Conservation (phyloP, 1,284 basidiomycete genomes). For the Apiotrichum gracile region DNA sequence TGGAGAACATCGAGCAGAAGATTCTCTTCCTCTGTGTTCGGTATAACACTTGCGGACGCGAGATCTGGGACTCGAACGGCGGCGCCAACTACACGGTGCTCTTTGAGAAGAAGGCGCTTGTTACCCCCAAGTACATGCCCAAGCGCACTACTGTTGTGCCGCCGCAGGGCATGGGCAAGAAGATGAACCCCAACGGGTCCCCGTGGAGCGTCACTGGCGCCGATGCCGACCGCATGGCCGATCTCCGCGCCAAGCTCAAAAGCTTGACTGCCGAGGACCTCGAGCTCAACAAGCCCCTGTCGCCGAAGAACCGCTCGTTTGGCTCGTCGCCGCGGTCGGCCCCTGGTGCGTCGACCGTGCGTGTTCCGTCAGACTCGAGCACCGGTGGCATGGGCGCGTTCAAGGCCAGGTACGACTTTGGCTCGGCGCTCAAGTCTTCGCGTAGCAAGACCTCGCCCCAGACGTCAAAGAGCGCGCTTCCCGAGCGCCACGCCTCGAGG, state of each 20-base stretch:
- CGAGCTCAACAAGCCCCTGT: slow-evolving; percentile 6
- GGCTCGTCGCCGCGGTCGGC: slow-evolving; percentile 18
- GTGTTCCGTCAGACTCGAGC: slow-evolving; percentile 22
- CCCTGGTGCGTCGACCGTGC: slow-evolving; percentile 23
- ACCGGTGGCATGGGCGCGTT: slow-evolving; percentile 9
- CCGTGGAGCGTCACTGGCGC: slow-evolving; percentile 47
- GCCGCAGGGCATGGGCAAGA: slow-evolving; percentile 29
- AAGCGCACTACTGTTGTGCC: slow-evolving; percentile 20
- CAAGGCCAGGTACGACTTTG: slow-evolving; percentile 52
- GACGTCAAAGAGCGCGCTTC: slow-evolving; percentile 1
- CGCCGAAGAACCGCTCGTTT: slow-evolving; percentile 5
- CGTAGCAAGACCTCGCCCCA: slow-evolving; percentile 23
- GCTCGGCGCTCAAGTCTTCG: slow-evolving; percentile 48
- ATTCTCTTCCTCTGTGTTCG: slow-evolving; percentile 74
- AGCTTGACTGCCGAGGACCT: slow-evolving; percentile 49
- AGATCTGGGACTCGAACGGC: slow-evolving; percentile 87
- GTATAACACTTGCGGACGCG: slow-evolving; percentile 63
- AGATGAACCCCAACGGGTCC: slow-evolving; percentile 28
- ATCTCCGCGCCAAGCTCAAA: slow-evolving; percentile 50
- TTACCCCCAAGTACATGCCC: slow-evolving; percentile 15
- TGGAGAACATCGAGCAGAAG: slow-evolving; percentile 71
- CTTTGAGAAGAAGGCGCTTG: slow-evolving; percentile 32
- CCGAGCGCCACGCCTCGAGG: slow-evolving; percentile 24
- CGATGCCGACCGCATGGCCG: slow-evolving; percentile 41
- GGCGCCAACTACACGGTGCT: slow-evolving; percentile 70